A percentile compares a stretch with the other conserved stretches of the same genome.
These are phyloP conservation scores for Calonectria multiphialidica DNA, from an alignment of 2,329 filamentous ascomycete genomes.

Conservation along the genomic window DNA sequence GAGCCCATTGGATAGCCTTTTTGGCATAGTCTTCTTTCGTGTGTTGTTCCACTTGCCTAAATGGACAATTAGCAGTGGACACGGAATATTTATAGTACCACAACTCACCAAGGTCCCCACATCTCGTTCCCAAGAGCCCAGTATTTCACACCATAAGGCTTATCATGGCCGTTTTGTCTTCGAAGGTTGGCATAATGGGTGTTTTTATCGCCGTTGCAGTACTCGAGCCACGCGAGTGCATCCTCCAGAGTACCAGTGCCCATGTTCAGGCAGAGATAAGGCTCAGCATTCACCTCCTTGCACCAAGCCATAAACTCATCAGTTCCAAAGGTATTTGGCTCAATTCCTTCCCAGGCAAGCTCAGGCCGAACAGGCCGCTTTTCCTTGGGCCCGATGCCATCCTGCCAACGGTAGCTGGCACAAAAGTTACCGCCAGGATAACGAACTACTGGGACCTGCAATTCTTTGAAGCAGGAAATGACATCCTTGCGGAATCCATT, in stretches of 20 bases:
- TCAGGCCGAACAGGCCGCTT: conserved; percentile 69
- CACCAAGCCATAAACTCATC: conserved; percentile 90
- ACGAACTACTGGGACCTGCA: conserved; percentile 80
- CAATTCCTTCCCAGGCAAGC: conserved; percentile 81
- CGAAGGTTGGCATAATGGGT: conserved; percentile 85
- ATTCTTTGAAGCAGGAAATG: conserved; percentile 76
- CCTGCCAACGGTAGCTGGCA: conserved; percentile 86
- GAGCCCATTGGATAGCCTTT: conserved; percentile 77
- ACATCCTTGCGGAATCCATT: conserved; percentile 84
- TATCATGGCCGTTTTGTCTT: conserved; percentile 76
- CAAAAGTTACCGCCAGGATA: conserved; percentile 90
- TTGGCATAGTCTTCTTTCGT: conserved; percentile 76
- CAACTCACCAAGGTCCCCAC: conserved; percentile 66
- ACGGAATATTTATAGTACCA: too few species aligned
- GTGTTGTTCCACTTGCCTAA: conserved; percentile 71
- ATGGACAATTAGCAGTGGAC: background rate
- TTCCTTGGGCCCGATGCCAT: conserved; percentile 80
- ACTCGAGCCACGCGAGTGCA: conserved; percentile 82
- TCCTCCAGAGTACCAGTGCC: conserved; percentile 67
- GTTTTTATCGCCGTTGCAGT: conserved; percentile 81
- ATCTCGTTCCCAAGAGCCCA: conserved; percentile 85
- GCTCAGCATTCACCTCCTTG: conserved; percentile 76
- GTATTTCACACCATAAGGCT: conserved; percentile 84
- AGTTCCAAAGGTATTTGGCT: conserved; percentile 83
- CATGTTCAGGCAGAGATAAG: conserved; percentile 84